phyloP scores from a whole-genome alignment of 176 grass and related monocot genomes.

The Aegilops longissima region DNA sequence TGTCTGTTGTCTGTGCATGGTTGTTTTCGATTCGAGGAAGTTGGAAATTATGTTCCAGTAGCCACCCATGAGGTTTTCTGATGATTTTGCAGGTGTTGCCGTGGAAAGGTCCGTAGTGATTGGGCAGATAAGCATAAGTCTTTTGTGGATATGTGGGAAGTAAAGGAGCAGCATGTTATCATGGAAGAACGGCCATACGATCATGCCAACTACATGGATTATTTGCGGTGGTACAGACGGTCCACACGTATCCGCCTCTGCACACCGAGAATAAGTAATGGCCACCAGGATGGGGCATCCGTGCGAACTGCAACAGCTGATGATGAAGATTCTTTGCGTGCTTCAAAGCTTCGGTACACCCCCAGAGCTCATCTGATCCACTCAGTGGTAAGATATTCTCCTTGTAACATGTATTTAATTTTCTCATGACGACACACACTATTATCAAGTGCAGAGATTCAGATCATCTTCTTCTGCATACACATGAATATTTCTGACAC shows the following conservation, averaged over 20 bases:
- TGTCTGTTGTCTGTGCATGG: background rate
- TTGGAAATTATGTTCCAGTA: background rate
- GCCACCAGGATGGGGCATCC: background rate
- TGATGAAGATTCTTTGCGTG: slow-evolving; percentile 17
- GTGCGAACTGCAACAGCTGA: background rate
- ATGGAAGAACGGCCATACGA: slow-evolving; percentile 31
- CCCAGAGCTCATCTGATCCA: slow-evolving; percentile 47
- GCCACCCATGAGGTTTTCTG: background rate
- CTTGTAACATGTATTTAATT: background rate
- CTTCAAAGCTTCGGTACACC: slow-evolving; percentile 38
- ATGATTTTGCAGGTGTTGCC: slow-evolving; percentile 32
- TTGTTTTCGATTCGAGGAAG: background rate
- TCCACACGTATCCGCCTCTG: slow-evolving; percentile 38
- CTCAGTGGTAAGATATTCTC: slow-evolving; percentile 31
- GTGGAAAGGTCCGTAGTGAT: slow-evolving; percentile 46
- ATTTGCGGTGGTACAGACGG: slow-evolving; percentile 40
- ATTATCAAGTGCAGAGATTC: background rate
- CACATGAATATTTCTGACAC: background rate
- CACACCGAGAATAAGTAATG: slow-evolving; percentile 31
- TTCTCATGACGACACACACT: background rate
- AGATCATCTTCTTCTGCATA: slow-evolving; percentile 9
- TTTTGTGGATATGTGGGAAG: slow-evolving; percentile 41
- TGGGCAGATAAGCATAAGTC: slow-evolving; percentile 36
- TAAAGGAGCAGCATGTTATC: slow-evolving; percentile 29
- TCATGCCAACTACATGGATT: slow-evolving; percentile 31